phyloP scores from a whole-genome alignment of 2,329 filamentous ascomycete species.

The Albifimbria verrucaria region DNA sequence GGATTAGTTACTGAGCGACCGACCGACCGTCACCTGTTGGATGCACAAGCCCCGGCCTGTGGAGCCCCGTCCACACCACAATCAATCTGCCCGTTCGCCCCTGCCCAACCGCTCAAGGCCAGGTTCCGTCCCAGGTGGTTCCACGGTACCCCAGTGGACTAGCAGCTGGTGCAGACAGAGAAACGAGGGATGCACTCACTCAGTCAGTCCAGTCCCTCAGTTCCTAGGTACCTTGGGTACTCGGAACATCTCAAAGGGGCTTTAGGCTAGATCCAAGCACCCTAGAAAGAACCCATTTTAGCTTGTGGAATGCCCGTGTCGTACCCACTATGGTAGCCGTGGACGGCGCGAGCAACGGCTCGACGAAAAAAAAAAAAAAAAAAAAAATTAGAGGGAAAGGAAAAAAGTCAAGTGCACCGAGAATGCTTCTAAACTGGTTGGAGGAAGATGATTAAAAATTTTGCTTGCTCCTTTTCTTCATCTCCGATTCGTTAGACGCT shows the following conservation, averaged over 20 bases:
- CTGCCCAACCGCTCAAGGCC: not conserved
- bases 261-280: not conserved
- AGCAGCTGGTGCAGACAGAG: no score
- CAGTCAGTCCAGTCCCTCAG: no score
- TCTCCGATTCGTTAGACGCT: no score
- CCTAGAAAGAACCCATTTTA: not conserved
- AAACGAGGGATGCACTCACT: no score
- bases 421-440: no score
- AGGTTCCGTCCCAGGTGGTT: not conserved
- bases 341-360: not conserved
- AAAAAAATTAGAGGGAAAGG: not conserved
- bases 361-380: not conserved
- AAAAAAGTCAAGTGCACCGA: not conserved
- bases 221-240: not conserved
- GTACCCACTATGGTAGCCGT: not conserved
- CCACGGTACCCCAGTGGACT: not conserved
- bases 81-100: not conserved
- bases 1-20: not conserved
- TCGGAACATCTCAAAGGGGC: not conserved
- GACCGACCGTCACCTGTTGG: not conserved
- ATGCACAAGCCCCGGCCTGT: not conserved
- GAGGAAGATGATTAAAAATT: no score
- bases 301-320: not conserved
- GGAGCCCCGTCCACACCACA: not conserved
- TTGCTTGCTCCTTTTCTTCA: no score